Evolutionary conservation across 2,329 filamentous ascomycete genomes (phyloP).

Genomic region (Talaromyces sp.): DNA sequence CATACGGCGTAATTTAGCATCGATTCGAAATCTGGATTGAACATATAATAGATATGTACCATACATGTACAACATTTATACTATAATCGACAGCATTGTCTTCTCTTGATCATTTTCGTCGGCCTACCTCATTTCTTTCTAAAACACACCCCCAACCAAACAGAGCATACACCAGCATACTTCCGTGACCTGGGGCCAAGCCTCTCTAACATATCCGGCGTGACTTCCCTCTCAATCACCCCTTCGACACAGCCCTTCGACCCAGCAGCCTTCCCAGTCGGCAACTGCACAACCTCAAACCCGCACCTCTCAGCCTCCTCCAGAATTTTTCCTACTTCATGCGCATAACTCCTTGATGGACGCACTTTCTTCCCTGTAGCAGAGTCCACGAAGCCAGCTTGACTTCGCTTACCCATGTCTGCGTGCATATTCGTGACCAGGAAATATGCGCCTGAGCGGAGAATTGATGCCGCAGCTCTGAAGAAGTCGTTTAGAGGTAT

Average conservation of each 20-base stretch:
- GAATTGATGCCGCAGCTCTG: slow-evolving; percentile 40
- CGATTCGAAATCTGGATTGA: background rate
- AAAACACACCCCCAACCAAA: slow-evolving; percentile 55
- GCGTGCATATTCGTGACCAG: slow-evolving; percentile 68
- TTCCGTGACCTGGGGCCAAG: slow-evolving; percentile 62
- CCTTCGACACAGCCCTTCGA: slow-evolving; percentile 18
- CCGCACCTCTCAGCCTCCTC: slow-evolving; percentile 47
- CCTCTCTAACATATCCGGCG: slow-evolving; percentile 55
- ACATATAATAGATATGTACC: slow-evolving; percentile 10
- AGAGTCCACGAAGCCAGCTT: slow-evolving; percentile 60
- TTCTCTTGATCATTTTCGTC: background rate
- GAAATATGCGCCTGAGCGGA: slow-evolving; percentile 50
- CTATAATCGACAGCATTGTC: slow-evolving; percentile 3
- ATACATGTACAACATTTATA: slow-evolving; percentile 17
- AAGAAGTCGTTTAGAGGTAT: slow-evolving; percentile 60
- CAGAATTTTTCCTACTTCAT: slow-evolving; percentile 54
- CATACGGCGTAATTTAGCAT: slow-evolving; percentile 3
- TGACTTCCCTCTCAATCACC: slow-evolving; percentile 45
- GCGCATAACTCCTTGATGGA: slow-evolving; percentile 59
- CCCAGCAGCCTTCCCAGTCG: slow-evolving; percentile 11
- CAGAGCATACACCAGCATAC: slow-evolving; percentile 55
- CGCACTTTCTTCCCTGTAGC: slow-evolving; percentile 56
- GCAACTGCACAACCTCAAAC: slow-evolving; percentile 42
- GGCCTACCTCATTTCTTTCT: slow-evolving; percentile 25
- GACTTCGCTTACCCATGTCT: slow-evolving; percentile 59